A percentile compares a stretch with the other conserved stretches of the same genome.
Conservation (phyloP, 768 basidiomycete genomes). For the Porphyrellus cyaneotinctus region DNA sequence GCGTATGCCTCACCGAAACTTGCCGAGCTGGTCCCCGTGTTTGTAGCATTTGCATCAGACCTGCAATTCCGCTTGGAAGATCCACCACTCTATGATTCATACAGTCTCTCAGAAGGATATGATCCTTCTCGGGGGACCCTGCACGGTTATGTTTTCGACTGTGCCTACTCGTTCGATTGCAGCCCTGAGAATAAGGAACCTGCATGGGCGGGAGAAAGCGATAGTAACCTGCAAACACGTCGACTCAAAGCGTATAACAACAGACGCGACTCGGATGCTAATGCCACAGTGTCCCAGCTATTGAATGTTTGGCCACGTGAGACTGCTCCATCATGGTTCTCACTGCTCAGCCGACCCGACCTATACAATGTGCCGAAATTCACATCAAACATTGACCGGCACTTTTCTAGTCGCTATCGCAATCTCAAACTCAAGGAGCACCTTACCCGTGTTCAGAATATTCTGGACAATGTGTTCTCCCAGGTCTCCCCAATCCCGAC, state of each 20-base stretch:
- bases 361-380: slow-evolving; percentile 7
- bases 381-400: not conserved
- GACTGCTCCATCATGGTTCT: slow-evolving; percentile 4
- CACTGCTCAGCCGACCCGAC: not conserved
- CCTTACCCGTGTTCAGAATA: slow-evolving; percentile 7
- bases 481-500: not conserved
- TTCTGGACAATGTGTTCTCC: not conserved
- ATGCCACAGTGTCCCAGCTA: not conserved
- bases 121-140: not conserved
- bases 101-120: slow-evolving; percentile 10
- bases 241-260: slow-evolving; percentile 4
- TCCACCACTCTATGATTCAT: slow-evolving; percentile 17
- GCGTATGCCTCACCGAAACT: slow-evolving; percentile 21
- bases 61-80: slow-evolving; percentile 2
- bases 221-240: not conserved
- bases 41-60: slow-evolving; percentile 31
- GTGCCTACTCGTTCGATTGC: not conserved
- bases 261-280: slow-evolving; percentile 6
- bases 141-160: not conserved
- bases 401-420: slow-evolving; percentile 18
- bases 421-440: slow-evolving; percentile 17
- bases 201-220: not conserved
- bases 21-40: slow-evolving; percentile 19
- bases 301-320: slow-evolving; percentile 19
- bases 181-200: slow-evolving; percentile 13